phyloP scores from a whole-genome alignment of 768 basidiomycete genomes.

The Tricholoma furcatifolium region DNA sequence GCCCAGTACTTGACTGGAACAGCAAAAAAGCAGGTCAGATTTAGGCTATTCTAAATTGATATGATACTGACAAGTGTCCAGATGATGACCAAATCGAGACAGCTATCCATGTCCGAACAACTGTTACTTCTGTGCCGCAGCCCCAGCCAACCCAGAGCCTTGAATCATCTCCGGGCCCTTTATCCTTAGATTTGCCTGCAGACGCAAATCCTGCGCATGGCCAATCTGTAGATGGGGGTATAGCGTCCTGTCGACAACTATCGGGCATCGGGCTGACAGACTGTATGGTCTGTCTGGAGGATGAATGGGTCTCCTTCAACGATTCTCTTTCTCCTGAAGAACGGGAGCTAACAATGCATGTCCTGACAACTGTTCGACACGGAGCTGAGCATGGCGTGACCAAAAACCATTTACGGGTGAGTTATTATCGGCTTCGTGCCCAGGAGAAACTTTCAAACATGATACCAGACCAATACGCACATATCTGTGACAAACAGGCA shows the following conservation, averaged over 20 bases:
- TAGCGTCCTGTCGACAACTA: slow-evolving; percentile 47
- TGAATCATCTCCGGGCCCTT: slow-evolving; percentile 15
- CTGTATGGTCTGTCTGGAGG: slow-evolving; percentile 45
- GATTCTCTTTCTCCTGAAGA: slow-evolving; percentile 28
- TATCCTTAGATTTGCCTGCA: slow-evolving; percentile 16
- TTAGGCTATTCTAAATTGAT: background rate
- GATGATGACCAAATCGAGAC: slow-evolving; percentile 88
- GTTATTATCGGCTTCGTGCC: slow-evolving; percentile 13
- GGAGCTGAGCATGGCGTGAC: slow-evolving; percentile 39
- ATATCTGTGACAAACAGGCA: slow-evolving; percentile 18
- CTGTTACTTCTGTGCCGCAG: slow-evolving; percentile 15
- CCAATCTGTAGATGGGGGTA: slow-evolving; percentile 34
- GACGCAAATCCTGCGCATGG: slow-evolving; percentile 39
- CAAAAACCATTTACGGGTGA: slow-evolving; percentile 36
- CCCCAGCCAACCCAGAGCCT: slow-evolving; percentile 16
- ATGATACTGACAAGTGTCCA: slow-evolving; percentile 24
- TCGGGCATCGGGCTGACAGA: slow-evolving; percentile 35
- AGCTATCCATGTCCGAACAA: slow-evolving; percentile 47
- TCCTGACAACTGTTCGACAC: slow-evolving; percentile 35
- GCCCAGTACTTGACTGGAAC: slow-evolving; percentile 70
- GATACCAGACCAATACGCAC: slow-evolving; percentile 15
- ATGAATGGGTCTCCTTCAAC: slow-evolving; percentile 33
- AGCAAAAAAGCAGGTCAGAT: slow-evolving; percentile 83
- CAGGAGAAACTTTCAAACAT: background rate
- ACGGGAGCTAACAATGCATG: slow-evolving; percentile 25